Evolutionary conservation across 1,139 yeast genomes (phyloP).

Genomic region (Meyerozyma elateridarum): DNA sequence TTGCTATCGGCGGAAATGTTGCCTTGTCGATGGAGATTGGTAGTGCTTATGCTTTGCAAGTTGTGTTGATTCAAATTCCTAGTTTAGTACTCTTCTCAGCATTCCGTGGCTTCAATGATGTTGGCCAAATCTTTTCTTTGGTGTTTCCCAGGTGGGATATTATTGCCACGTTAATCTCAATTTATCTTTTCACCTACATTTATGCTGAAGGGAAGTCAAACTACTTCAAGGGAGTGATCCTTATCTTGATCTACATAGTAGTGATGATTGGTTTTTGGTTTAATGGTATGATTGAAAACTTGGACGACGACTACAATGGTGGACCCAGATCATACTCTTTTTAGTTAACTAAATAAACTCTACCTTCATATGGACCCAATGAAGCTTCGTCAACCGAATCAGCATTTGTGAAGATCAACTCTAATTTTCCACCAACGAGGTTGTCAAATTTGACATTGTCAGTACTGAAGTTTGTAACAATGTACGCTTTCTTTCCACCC

Average conservation of each 20-base stretch:
- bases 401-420: conserved; percentile 11
- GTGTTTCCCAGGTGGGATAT: conserved; percentile 96
- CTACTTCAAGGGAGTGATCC: conserved; percentile 90
- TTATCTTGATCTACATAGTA: conserved; percentile 74
- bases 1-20: conserved; percentile 93
- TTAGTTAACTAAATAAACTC: conserved; percentile 3
- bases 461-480: conserved; percentile 15
- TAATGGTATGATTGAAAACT: conserved; percentile 37
- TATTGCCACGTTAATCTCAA: conserved; percentile 79
- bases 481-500: conserved; percentile 12
- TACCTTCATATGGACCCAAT: conserved; percentile 3
- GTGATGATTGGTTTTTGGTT: conserved; percentile 80
- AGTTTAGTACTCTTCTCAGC: conserved; percentile 79
- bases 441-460: conserved; percentile 10
- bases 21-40: conserved; percentile 98
- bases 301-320: conserved; percentile 29
- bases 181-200: conserved; percentile 84
- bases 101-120: conserved; percentile 30
- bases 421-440: conserved; percentile 9
- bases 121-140: conserved; percentile 64
- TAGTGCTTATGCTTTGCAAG: conserved; percentile 94
- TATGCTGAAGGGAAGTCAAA: conserved; percentile 97
- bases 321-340: conserved; percentile 2
- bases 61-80: conserved; percentile 92
- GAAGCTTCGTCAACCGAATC: conserved; percentile 12